A percentile compares a stretch with the other conserved stretches of the same genome.
Evolutionary conservation across 805 yeast species (phyloP).

Genomic region (Candida xiaguanensis): DNA sequence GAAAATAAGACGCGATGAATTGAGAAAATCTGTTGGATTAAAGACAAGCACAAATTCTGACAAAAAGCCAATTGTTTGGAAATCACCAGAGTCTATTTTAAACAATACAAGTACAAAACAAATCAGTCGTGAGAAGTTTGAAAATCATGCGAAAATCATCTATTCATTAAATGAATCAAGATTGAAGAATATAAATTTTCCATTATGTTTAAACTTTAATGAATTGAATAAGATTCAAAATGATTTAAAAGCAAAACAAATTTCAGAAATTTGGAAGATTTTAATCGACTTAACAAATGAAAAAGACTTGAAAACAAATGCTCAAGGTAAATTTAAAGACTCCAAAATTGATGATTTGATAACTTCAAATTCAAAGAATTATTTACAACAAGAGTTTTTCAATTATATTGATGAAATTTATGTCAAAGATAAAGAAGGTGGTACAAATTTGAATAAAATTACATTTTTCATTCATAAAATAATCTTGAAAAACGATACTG

Average conservation of each 20-base stretch:
- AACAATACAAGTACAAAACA: slow-evolving; percentile 24
- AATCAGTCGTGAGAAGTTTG: slow-evolving; percentile 55
- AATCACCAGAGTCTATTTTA: slow-evolving; percentile 29
- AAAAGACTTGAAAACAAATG: slow-evolving; percentile 29
- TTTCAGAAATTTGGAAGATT: slow-evolving; percentile 72
- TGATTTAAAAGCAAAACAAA: slow-evolving; percentile 65
- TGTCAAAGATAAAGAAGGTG: slow-evolving; percentile 53
- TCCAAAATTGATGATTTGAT: slow-evolving; percentile 42
- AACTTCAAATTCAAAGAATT: slow-evolving; percentile 51
- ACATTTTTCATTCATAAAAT: slow-evolving; percentile 49
- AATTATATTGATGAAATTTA: slow-evolving; percentile 67
- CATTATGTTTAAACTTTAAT: slow-evolving; percentile 57
- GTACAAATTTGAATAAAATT: slow-evolving; percentile 50
- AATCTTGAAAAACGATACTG: slow-evolving; percentile 26
- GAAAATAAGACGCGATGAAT: slow-evolving; percentile 71
- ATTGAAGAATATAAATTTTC: slow-evolving; percentile 48
- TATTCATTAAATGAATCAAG: slow-evolving; percentile 69
- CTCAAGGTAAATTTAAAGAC: slow-evolving; percentile 32
- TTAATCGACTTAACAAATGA: slow-evolving; percentile 46
- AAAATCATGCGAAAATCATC: slow-evolving; percentile 68
- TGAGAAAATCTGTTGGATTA: slow-evolving; percentile 69
- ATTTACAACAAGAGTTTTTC: slow-evolving; percentile 74
- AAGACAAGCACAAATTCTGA: slow-evolving; percentile 4
- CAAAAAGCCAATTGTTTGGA: slow-evolving; percentile 31
- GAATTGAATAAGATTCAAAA: slow-evolving; percentile 55